Percentiles rank a stretch among this genome's conserved stretches.
These are phyloP conservation scores for Scheffersomyces ergatensis DNA, from an alignment of 805 yeast genomes.

Conservation along the genomic window DNA sequence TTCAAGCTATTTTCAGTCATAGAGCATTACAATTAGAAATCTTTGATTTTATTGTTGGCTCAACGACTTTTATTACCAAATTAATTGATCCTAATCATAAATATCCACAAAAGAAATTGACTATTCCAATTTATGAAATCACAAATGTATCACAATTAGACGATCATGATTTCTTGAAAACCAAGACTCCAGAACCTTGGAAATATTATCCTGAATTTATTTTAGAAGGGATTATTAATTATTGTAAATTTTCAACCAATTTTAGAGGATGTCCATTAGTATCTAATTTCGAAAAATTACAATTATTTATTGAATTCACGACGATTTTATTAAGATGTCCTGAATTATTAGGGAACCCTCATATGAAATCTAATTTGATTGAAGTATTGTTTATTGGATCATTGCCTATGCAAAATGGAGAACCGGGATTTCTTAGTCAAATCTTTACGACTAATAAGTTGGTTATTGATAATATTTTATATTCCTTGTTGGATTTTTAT, in stretches of 20 bases:
- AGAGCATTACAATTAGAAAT: slow-evolving; percentile 59
- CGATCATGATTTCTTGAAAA: slow-evolving; percentile 67
- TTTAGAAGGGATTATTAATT: slow-evolving; percentile 77
- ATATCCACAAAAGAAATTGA: slow-evolving; percentile 52
- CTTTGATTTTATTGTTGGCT: slow-evolving; percentile 76
- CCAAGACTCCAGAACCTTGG: slow-evolving; percentile 71
- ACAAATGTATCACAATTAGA: slow-evolving; percentile 66
- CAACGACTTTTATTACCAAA: slow-evolving; percentile 67
- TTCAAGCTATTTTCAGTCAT: slow-evolving; percentile 61
- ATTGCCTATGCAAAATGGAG: slow-evolving; percentile 50
- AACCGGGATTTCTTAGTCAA: slow-evolving; percentile 72
- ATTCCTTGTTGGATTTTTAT: slow-evolving; percentile 83
- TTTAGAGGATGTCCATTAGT: slow-evolving; percentile 58
- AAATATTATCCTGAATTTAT: slow-evolving; percentile 82
- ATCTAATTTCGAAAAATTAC: slow-evolving; percentile 48
- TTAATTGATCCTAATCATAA: slow-evolving; percentile 69
- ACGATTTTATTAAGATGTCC: slow-evolving; percentile 80
- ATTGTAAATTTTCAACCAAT: slow-evolving; percentile 59
- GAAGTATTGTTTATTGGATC: slow-evolving; percentile 80
- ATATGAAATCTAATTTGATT: slow-evolving; percentile 79
- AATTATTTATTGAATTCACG: slow-evolving; percentile 64
- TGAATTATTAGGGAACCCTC: slow-evolving; percentile 86
- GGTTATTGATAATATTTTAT: slow-evolving; percentile 65
- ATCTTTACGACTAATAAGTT: slow-evolving; percentile 63
- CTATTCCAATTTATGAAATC: slow-evolving; percentile 55